Evolutionary conservation across 192 early-diverging fungal species (phyloP), one percentile per base, ranked within the genome.

Genomic region (Backusella tarrabulga): DNA sequence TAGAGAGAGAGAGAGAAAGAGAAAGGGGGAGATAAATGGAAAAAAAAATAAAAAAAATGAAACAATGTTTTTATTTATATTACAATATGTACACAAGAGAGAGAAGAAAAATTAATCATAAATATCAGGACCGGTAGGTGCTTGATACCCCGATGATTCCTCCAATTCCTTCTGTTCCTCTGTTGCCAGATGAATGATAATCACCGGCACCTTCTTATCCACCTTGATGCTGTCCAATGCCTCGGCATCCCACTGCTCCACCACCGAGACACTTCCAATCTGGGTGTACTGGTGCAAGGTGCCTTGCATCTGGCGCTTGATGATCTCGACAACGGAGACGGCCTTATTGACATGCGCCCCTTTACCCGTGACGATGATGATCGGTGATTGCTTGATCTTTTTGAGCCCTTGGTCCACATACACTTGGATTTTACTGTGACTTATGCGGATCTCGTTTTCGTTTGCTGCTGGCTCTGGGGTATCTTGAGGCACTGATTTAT

Each of bases 261-360:
- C 63, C 8, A 79, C 23, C 3, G 67, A 75, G 1, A 74, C 76
- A 36, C 72, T 80, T 52, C 88, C 88, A 12, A 89, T 85, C 42
- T 89, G 86, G 36, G 83, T 89, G 34, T 87, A 89, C 44, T 89
- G 88, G 72, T 89, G 85, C 11, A 89, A 67, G 1, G 77, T 71
- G 7, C 86, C 85, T 34, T 84, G 84, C 79, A 91, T 76, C 1
- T 82, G 68, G 56, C 92, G 82, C 56, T 92, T 93, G 23, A 90
- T 82, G 40, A 93, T 93, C 72, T 93, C 92, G 7, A 85, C 86
- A 17, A 93, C 87, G 0, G 91, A 85, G 1, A 93, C 87, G 23
- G 91, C 85, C 34, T 91, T 92, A 41, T 88, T 89, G 50, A 93
- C 83, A 34, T 85, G 71, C 32, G 79, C 76, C 0, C 92, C 91